Evolutionary conservation across 208 protist genomes (phyloP), one percentile per base, ranked within the genome.

Genomic region (Angomonas ambiguus): DNA sequence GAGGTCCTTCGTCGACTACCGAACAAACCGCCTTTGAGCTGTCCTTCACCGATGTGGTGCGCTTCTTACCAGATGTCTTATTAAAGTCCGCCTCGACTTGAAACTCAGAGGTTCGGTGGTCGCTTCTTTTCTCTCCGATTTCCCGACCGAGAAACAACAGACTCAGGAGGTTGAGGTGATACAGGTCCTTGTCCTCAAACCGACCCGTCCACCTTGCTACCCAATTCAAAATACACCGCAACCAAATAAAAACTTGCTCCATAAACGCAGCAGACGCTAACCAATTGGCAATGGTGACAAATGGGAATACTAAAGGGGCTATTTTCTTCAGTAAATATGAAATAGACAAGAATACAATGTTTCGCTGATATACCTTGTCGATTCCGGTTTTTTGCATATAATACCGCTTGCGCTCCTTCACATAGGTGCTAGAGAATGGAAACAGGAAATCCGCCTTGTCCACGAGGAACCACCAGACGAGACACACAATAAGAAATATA

Each of bases 1-100:
- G 74, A 5, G 58, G 66, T 0, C 81, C 81, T 38, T 83, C 77
- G 35, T 75, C 67, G 0, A 81, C 5, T 3, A 83, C 68, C 6
- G 24, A 34, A 55, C 69, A 80, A 25, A 61, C 60, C 24, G 34
- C 53, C 16, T 72, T 69, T 35, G 67, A 71, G 58, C 62, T 72
- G 33, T 59, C 53, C 5, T 25, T 33, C 41, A 25, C 38, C 45
- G 48, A 30, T 51, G 45, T 69, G 28, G 38, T 32, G 33, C 58
- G 55, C 34, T 60, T 62, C 8, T n/a, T 27, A 42, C 25, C 62
- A 1, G 69, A 74, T 13, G 49, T 72, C 16, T 63, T 63, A n/a
- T 35, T n/a, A 3, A 53, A 22, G 45, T 53, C 45, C 45, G 45
- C 4, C 45, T 53, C 45, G 18, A 53, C 18, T 20, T 53, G 45